These are phyloP conservation scores for Syncephalis plumigaleata DNA, from an alignment of 371 early-diverging fungal genomes.

Conservation along the genomic window DNA sequence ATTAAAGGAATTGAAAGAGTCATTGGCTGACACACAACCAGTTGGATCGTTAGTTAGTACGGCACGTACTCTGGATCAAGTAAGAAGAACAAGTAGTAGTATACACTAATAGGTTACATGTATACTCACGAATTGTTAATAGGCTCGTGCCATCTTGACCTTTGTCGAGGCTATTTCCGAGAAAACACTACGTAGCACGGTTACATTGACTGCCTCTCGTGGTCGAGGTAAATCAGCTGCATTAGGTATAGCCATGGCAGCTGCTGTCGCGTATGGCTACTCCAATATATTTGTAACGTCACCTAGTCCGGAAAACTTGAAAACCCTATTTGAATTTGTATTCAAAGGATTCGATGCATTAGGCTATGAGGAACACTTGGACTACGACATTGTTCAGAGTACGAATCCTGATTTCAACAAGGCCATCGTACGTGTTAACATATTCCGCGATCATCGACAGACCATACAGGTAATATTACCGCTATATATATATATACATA, in stretches of 20 bases:
- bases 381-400: constrained; percentile 93
- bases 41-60: constrained; percentile 63
- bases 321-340: constrained; percentile 94
- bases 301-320: constrained; percentile 96
- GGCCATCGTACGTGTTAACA: constrained; percentile 87
- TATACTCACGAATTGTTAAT: neutral
- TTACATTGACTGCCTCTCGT: constrained; percentile 91
- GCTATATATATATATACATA: too few relatives aligned
- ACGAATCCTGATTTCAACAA: constrained; percentile 89
- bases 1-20: constrained; percentile 60
- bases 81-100: neutral
- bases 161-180: constrained; percentile 91
- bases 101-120: neutral
- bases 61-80: constrained; percentile 81
- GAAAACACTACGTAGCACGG: constrained; percentile 80
- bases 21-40: constrained; percentile 74
- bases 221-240: constrained; percentile 99
- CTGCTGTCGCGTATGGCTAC: constrained; percentile 96
- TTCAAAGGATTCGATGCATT: constrained; percentile 94
- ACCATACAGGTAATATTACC: constrained; percentile 56
- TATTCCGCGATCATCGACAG: constrained; percentile 94
- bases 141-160: constrained; percentile 80
- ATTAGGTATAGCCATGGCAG: constrained; percentile 90
- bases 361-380: constrained; percentile 93
- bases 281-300: constrained; percentile 96